phyloP scores from a whole-genome alignment of 331 rosid genomes.

The Pyracantha coccinea region DNA sequence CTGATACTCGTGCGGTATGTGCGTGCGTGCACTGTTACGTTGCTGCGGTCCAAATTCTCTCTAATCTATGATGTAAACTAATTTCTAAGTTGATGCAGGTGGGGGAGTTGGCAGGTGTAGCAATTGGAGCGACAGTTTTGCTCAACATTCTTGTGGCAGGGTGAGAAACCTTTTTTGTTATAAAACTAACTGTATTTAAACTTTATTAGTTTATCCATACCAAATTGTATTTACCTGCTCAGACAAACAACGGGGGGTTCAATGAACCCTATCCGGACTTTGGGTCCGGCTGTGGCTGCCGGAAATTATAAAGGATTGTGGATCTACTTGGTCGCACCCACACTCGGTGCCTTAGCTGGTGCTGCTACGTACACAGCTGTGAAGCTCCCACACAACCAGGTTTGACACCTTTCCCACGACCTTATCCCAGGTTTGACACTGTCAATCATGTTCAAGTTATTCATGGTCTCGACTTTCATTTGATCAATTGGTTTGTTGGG shows the following conservation, averaged over 20 bases:
- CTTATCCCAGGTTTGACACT: neutral
- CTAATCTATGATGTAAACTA: neutral
- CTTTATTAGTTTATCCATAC: neutral
- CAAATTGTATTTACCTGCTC: neutral
- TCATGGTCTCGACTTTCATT: neutral
- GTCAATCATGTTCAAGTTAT: neutral
- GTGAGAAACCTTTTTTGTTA: constrained; percentile 9
- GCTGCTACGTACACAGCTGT: constrained; percentile 54
- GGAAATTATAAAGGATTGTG: constrained; percentile 61
- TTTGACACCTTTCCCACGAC: neutral
- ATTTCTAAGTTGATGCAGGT: constrained; percentile 23
- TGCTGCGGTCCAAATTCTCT: neutral
- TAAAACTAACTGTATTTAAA: neutral
- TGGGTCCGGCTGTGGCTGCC: constrained; percentile 84
- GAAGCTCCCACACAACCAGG: constrained; percentile 47
- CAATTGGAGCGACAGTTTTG: constrained; percentile 64
- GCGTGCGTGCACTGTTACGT: neutral
- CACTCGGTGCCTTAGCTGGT: constrained; percentile 73
- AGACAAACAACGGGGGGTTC: constrained; percentile 60
- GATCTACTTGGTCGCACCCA: constrained; percentile 69
- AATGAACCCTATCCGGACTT: constrained; percentile 81
- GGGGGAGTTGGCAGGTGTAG: constrained; percentile 76
- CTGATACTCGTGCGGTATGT: constrained; percentile 70
- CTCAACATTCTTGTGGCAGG: constrained; percentile 65
- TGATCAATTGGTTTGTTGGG: neutral